Percentiles rank a stretch among this genome's conserved stretches.
Conservation (phyloP, 2,329 filamentous ascomycete genomes). For the Sporothrix euskadiensis region DNA sequence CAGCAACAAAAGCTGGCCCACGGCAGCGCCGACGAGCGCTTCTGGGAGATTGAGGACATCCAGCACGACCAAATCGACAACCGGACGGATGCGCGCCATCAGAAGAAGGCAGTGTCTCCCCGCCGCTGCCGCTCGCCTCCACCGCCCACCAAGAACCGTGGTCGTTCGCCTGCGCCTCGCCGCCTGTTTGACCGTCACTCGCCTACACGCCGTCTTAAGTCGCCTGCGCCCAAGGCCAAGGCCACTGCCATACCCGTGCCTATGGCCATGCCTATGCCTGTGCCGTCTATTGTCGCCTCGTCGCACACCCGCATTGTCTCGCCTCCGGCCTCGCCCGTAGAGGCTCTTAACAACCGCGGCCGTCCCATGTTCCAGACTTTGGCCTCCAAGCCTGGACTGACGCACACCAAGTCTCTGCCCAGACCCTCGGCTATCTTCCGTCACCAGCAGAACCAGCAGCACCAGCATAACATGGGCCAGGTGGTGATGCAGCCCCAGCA, state of each 20-base stretch:
- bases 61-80: slow-evolving; percentile 60
- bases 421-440: slow-evolving; percentile 72
- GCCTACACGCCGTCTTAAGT: slow-evolving; percentile 63
- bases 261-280: slow-evolving; percentile 20
- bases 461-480: not conserved
- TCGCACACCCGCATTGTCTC: slow-evolving; percentile 42
- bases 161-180: slow-evolving; percentile 58
- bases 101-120: slow-evolving; percentile 57
- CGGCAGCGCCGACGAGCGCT: slow-evolving; percentile 63
- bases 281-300: not conserved
- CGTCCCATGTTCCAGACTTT: slow-evolving; percentile 45
- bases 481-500: slow-evolving; percentile 35
- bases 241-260: slow-evolving; percentile 9
- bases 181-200: slow-evolving; percentile 67
- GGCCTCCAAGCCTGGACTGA: slow-evolving; percentile 64
- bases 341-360: slow-evolving; percentile 44
- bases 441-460: slow-evolving; percentile 41
- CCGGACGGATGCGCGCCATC: slow-evolving; percentile 46
- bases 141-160: slow-evolving; percentile 53
- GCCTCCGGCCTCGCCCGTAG: slow-evolving; percentile 47
- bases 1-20: slow-evolving; percentile 21
- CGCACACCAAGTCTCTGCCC: slow-evolving; percentile 83
- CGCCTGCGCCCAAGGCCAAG: slow-evolving; percentile 61
- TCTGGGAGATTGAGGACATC: slow-evolving; percentile 69
- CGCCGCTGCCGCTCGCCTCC: slow-evolving; percentile 62